Evolutionary conservation across 1,284 basidiomycete species (phyloP), one percentile per base, ranked within the genome.

Genomic region (Tremellales sp.): DNA sequence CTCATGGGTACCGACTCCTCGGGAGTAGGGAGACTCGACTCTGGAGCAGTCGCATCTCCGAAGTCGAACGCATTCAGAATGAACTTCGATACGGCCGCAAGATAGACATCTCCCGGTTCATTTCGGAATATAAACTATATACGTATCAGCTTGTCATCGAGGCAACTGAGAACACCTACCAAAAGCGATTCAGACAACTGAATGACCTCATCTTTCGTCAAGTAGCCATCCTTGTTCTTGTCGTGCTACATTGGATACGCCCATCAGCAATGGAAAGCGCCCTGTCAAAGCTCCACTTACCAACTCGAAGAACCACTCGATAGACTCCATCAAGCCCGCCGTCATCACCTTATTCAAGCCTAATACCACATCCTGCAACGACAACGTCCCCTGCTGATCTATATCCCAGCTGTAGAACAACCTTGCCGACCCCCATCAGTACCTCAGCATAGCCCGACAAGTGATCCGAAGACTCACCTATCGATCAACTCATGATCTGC

Each of bases 61-160:
- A 93, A 95, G 66, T 97, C 92, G 65, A 94, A 97, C 0, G 92
- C 89, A 63, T 97, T 97, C 27, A 91, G 85, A 83, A 97, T 93
- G 69, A 97, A 93, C 25, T 91, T 85, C 58, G 88, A 92, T 49
- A 97, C 87, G 21, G 92, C 89, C 2, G 90, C 95, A 33, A 99
- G 79, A 66, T 97, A 97, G 6, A 91, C 88, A 69, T 99, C 95
- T 9, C 95, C 94, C 13, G 93, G 81, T 74, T 99, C 95, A 70
- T 86, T 93, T 22, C 95, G 85, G 82, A 98, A 99, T 61, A 98
- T 95, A 74, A 94, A 94, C 88, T 92, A 63, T 31, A 40, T 22
- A 6, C 33, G 6, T 27, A 16, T 49, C 12, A 51, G 53, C 29
- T 19, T 21, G 5, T n/a, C 18, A 6, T 10, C 9, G 7, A 9